A percentile compares a stretch with the other conserved stretches of the same genome.
Conservation (phyloP, 2,329 filamentous ascomycete species). For the Aspergillus sclerotialis region DNA sequence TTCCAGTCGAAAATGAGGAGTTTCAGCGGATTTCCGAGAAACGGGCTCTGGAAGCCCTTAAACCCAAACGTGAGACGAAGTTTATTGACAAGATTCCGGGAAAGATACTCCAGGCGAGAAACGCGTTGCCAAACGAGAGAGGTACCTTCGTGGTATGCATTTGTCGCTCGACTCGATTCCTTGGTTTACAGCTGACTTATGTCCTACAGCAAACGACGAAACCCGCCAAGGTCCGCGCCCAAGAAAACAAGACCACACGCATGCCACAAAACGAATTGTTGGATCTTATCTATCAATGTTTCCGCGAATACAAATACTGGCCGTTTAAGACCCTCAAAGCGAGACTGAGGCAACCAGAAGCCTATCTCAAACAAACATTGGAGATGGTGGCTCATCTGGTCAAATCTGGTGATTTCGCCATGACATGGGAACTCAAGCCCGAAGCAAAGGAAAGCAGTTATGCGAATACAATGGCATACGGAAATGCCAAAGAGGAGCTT, state of each 20-base stretch:
- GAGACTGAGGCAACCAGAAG: conserved; percentile 76
- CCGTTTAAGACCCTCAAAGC: conserved; percentile 79
- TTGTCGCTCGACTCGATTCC: not conserved
- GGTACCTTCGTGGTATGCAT: conserved; percentile 38
- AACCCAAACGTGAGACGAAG: conserved; percentile 52
- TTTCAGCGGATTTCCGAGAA: conserved; percentile 56
- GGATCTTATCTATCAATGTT: conserved; percentile 76
- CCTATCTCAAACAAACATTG: conserved; percentile 80
- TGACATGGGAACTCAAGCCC: conserved; percentile 73
- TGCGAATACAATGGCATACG: conserved; percentile 29
- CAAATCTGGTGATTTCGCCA: conserved; percentile 75
- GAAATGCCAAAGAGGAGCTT: conserved; percentile 46
- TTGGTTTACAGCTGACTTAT: not conserved
- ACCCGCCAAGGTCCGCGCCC: conserved; percentile 46
- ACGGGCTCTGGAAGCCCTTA: conserved; percentile 53
- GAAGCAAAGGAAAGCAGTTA: conserved; percentile 56
- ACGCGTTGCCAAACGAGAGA: conserved; percentile 38
- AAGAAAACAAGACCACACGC: conserved; percentile 79
- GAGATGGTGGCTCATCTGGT: conserved; percentile 77
- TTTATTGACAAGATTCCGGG: conserved; percentile 39
- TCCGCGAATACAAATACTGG: conserved; percentile 86
- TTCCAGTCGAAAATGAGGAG: conserved; percentile 65
- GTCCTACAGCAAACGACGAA: conserved; percentile 40
- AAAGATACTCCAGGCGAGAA: conserved; percentile 54
- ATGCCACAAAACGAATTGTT: conserved; percentile 83